Base-by-base conservation (phyloP, 2,329 filamentous ascomycete species). In the Cephalotrichum gorgonifer region DNA sequence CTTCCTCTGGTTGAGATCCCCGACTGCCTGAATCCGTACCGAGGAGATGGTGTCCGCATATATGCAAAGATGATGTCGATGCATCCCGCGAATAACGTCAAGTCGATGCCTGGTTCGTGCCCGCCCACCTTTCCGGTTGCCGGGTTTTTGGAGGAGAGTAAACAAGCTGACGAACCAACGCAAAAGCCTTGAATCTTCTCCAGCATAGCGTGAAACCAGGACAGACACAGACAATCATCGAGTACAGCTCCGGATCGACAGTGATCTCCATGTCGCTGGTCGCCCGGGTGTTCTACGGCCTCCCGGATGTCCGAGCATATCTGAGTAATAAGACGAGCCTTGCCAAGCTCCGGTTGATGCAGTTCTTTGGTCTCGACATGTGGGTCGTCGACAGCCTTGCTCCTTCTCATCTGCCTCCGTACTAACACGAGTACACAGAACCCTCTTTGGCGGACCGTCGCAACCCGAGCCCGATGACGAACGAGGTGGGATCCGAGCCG, bases 51-150 rank as follows among this genome's bases (percentile, higher is more conserved):
- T 1, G 74, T 83, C 3, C 72, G 76, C 22, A 79, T 83, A 52
- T 81, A 80, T 52, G 79, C 79, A 30, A 82, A 82, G 61, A 76
- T 82, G 73, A 76, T 82, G 71, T 77, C 75, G 2, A 74, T 74
- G 65, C 74, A 76, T 52, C 78, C 79, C 1, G 75, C 78, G 12
- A 75, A 80, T 50, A 82, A 82, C 47, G 75, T 83, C 54, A 82
- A 83, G 57, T 71, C 75, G 17, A 70, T 82, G 62, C 79, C 79
- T 56, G 74, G 73, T 74, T 58, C 17, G 57, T 56, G 20, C 14
- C 15, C 12, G 12, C 7, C 26, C 7, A 20, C n/a, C 42, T 15
- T 44, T 27, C 15, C 30, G 11, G 5, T 11, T 39, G 12, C 27
- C n/a, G n/a, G n/a, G 26, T 22, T 22, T 17, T 9, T 39, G 35